Percentiles rank a stretch among this genome's conserved stretches.
Conservation (phyloP, 345 rosid species). For the Eucalyptus pauciflora region DNA sequence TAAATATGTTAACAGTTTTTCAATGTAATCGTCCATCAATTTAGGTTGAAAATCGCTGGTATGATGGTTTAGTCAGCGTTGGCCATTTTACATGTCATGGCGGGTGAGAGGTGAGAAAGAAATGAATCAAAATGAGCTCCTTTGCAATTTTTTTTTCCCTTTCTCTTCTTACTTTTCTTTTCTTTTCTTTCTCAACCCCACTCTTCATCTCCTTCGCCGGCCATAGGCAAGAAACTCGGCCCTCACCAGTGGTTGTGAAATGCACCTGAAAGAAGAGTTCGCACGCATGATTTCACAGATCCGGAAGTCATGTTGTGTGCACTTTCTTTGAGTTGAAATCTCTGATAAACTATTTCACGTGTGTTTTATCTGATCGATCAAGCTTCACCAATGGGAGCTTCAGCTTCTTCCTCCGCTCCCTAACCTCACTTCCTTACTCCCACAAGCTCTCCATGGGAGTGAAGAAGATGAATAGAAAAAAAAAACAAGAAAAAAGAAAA, state of each 20-base stretch:
- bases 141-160: neutral
- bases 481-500: neutral
- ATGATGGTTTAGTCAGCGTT: accelerated
- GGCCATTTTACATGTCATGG: accelerated
- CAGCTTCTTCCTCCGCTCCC: neutral
- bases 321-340: neutral
- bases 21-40: neutral
- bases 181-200: too few species aligned
- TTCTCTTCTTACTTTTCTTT: too few species aligned
- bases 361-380: neutral
- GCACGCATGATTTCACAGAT: neutral
- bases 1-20: neutral
- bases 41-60: accelerated
- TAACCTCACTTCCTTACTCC: neutral
- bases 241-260: neutral
- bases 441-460: neutral
- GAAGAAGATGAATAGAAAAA: neutral
- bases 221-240: neutral
- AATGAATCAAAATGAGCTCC: neutral
- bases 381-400: neutral
- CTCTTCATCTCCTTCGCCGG: neutral
- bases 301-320: neutral
- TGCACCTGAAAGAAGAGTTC: neutral
- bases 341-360: neutral
- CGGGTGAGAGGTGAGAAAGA: accelerated